Percentiles rank a stretch among this genome's conserved stretches.
phyloP scores from a whole-genome alignment of 352 stramenopile species.

The Phytopythium aichiense region DNA sequence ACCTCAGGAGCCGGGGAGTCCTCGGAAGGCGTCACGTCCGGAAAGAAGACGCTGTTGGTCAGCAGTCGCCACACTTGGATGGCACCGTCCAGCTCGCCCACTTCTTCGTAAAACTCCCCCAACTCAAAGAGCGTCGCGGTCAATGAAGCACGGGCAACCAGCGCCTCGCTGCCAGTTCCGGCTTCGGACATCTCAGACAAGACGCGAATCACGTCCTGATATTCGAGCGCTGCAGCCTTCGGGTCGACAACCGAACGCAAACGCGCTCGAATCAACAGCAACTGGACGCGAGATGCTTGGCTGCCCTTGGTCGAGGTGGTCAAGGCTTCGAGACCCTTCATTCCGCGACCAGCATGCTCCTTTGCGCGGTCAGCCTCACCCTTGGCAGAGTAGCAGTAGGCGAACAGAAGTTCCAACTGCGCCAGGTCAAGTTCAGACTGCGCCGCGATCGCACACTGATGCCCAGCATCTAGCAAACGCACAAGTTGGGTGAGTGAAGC shows the following conservation, averaged over 20 bases:
- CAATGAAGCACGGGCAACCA: slow-evolving; percentile 11
- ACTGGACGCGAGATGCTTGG: slow-evolving; percentile 3
- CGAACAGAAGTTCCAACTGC: slow-evolving; percentile 34
- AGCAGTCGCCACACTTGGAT: slow-evolving; percentile 69
- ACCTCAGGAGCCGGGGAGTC: not conserved
- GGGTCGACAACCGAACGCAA: slow-evolving; percentile 26
- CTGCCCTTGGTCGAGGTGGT: slow-evolving; percentile 9
- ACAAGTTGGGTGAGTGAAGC: slow-evolving; percentile 18
- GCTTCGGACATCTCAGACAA: not conserved
- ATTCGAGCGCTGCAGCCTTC: slow-evolving; percentile 26
- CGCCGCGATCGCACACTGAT: not conserved
- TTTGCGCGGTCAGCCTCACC: slow-evolving; percentile 18
- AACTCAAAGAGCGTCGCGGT: slow-evolving; percentile 49
- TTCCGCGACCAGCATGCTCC: slow-evolving; percentile 13
- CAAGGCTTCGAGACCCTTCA: slow-evolving; percentile 19
- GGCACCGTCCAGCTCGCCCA: slow-evolving; percentile 36
- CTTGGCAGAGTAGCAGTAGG: slow-evolving; percentile 36
- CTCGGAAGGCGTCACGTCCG: not conserved
- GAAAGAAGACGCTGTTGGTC: slow-evolving; percentile 4
- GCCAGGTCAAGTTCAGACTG: slow-evolving; percentile 15
- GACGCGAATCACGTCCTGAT: slow-evolving; percentile 16
- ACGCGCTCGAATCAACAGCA: slow-evolving; percentile 41
- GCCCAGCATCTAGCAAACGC: slow-evolving; percentile 36
- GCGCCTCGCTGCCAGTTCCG: not conserved
- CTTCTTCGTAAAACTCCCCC: slow-evolving; percentile 48